Percentiles rank a stretch among this genome's conserved stretches.
Conservation (phyloP, 371 early-diverging fungal species). For the Syncephalastrum contaminatum region DNA sequence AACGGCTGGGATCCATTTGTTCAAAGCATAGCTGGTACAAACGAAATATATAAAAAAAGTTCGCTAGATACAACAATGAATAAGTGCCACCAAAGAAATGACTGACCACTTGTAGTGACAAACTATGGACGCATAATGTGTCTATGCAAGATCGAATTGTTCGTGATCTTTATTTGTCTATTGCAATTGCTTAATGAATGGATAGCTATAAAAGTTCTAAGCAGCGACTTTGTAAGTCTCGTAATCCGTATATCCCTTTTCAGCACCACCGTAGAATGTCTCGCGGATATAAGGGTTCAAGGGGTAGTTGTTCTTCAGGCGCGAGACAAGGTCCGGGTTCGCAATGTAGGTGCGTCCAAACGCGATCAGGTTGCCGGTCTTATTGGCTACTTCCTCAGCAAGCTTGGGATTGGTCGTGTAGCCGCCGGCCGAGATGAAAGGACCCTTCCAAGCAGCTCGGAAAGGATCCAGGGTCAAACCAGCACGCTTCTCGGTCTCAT, state of each 20-base stretch:
- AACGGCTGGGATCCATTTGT: no score
- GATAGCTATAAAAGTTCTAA: no score
- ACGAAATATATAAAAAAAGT: no score
- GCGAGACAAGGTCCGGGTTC: slow-evolving; percentile 32
- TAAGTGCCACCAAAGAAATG: no score
- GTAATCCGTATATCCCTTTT: slow-evolving; percentile 27
- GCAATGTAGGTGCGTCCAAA: slow-evolving; percentile 37
- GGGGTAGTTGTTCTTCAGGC: slow-evolving; percentile 23
- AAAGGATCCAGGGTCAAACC: slow-evolving; percentile 18
- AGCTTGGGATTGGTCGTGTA: slow-evolving; percentile 18
- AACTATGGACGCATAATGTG: no score
- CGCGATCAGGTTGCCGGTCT: slow-evolving; percentile 26
- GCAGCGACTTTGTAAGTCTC: slow-evolving; percentile 14
- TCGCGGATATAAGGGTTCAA: slow-evolving; percentile 25
- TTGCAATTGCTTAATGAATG: no score
- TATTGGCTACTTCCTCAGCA: slow-evolving; percentile 22
- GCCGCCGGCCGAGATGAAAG: slow-evolving; percentile 28
- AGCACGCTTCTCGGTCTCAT: slow-evolving; percentile 8
- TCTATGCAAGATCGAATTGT: no score
- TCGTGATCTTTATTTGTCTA: no score
- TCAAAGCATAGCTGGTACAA: no score
- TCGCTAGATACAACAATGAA: no score
- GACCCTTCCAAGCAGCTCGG: slow-evolving; percentile 29
- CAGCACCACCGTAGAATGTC: slow-evolving; percentile 19
- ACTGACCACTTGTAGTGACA: no score